A percentile compares a stretch with the other conserved stretches of the same genome.
phyloP scores from a whole-genome alignment of 129 eudicot species.

The Erigeron canadensis region DNA sequence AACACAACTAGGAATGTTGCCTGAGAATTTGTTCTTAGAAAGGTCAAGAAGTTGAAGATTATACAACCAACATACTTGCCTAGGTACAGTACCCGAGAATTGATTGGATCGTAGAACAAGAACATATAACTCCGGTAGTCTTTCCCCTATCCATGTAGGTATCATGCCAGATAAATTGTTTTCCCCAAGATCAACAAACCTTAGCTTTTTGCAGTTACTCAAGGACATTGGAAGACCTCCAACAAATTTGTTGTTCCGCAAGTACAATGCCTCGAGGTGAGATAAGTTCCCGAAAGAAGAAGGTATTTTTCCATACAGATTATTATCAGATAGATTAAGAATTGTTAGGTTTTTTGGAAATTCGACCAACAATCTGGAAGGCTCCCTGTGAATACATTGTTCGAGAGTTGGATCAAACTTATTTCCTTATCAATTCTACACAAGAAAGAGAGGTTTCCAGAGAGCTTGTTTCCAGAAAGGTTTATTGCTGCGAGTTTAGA shows the following conservation, averaged over 20 bases:
- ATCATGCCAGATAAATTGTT: slow-evolving; percentile 30
- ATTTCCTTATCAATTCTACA: background rate
- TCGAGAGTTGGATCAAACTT: slow-evolving; percentile 22
- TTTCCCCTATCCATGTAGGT: slow-evolving; percentile 32
- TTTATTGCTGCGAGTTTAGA: background rate
- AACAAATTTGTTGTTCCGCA: slow-evolving; percentile 22
- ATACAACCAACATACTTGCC: slow-evolving; percentile 15
- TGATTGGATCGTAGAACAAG: slow-evolving; percentile 24
- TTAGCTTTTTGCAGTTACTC: slow-evolving; percentile 16
- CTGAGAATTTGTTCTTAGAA: slow-evolving; percentile 25
- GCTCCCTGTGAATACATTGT: slow-evolving; percentile 21
- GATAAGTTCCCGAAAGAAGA: slow-evolving; percentile 4
- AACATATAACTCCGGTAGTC: slow-evolving; percentile 2
- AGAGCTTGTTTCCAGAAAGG: slow-evolving; percentile 31
- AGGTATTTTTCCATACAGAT: slow-evolving; percentile 24
- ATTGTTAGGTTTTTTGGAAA: background rate
- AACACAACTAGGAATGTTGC: slow-evolving; percentile 31
- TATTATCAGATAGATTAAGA: slow-evolving; percentile 29
- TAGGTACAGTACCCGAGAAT: slow-evolving; percentile 29
- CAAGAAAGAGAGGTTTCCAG: slow-evolving; percentile 22
- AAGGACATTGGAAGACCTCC: slow-evolving; percentile 29
- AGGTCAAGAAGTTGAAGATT: slow-evolving; percentile 30
- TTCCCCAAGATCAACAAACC: slow-evolving; percentile 24
- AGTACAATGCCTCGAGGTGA: background rate
- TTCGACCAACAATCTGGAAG: slow-evolving; percentile 31